Evolutionary conservation across 2,329 filamentous ascomycete species (phyloP).

Genomic region (Raffaelea deltoideospora): DNA sequence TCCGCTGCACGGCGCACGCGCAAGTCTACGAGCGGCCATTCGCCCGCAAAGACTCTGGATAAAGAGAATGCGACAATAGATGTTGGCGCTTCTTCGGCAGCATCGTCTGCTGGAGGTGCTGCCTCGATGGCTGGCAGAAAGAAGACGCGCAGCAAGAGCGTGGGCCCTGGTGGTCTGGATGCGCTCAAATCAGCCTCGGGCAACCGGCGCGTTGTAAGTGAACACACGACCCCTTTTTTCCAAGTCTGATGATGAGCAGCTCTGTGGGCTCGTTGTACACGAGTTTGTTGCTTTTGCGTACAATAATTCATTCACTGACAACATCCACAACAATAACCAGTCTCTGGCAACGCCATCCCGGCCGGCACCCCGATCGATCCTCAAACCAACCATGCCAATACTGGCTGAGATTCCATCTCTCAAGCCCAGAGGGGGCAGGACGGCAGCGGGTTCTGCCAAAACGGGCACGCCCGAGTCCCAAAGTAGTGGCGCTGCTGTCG

Average conservation of each 20-base stretch:
- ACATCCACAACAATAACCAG: too few species aligned
- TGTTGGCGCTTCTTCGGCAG: constrained; percentile 24
- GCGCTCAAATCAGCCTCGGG: constrained; percentile 59
- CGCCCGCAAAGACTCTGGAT: constrained; percentile 39
- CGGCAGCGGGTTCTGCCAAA: background rate
- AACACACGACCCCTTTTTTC: too few species aligned
- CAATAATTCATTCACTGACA: too few species aligned
- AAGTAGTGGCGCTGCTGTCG: too few species aligned
- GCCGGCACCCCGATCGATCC: constrained; percentile 50
- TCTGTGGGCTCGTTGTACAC: too few species aligned
- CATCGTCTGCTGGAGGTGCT: constrained; percentile 20
- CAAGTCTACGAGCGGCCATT: constrained; percentile 55
- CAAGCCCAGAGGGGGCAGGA: constrained; percentile 35
- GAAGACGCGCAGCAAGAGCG: constrained; percentile 86
- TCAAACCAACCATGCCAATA: constrained; percentile 64
- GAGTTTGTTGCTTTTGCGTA: too few species aligned
- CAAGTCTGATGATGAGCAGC: too few species aligned
- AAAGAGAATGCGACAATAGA: constrained; percentile 70
- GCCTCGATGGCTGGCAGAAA: constrained; percentile 35
- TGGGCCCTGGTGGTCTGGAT: constrained; percentile 82
- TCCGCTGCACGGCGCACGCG: constrained; percentile 43
- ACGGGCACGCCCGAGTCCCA: too few species aligned
- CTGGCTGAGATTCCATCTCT: constrained; percentile 51
- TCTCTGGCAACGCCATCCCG: constrained; percentile 37
- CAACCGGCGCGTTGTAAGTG: constrained; percentile 62